phyloP scores from a whole-genome alignment of 2,329 filamentous ascomycete species.

The Dothistroma septosporum region DNA sequence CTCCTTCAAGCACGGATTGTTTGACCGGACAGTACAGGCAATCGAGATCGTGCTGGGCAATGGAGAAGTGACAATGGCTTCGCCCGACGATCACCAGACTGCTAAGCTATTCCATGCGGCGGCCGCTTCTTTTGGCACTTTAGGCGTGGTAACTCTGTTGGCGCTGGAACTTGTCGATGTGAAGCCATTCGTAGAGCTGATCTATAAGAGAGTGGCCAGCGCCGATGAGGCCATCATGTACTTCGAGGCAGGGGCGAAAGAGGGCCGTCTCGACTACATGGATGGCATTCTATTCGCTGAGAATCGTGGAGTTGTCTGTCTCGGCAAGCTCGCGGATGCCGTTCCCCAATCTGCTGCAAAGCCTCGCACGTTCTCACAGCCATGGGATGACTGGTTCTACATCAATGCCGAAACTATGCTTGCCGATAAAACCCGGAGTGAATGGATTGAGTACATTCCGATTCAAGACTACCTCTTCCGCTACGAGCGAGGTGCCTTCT shows the following conservation, averaged over 20 bases:
- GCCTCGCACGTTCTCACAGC: constrained; percentile 47
- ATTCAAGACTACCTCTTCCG: constrained; percentile 54
- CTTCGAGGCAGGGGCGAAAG: constrained; percentile 27
- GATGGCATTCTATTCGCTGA: constrained; percentile 50
- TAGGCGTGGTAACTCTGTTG: constrained; percentile 60
- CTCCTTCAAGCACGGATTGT: constrained; percentile 62
- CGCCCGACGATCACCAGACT: constrained; percentile 46
- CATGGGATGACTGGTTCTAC: constrained; percentile 68
- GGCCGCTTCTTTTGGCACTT: constrained; percentile 60
- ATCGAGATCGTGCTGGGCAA: constrained; percentile 61
- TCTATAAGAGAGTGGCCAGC: constrained; percentile 41
- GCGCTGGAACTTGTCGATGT: constrained; percentile 46
- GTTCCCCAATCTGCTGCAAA: neutral
- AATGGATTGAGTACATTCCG: constrained; percentile 37
- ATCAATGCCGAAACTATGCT: constrained; percentile 52
- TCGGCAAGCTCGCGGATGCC: neutral
- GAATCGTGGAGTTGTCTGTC: neutral
- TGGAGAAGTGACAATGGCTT: constrained; percentile 40
- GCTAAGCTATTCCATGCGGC: constrained; percentile 59
- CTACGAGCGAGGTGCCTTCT: constrained; percentile 62
- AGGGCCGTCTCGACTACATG: constrained; percentile 55
- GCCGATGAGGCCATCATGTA: constrained; percentile 40
- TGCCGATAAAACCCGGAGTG: neutral
- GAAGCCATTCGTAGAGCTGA: constrained; percentile 47
- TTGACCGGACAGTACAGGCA: constrained; percentile 57